Percentiles rank a stretch among this genome's conserved stretches.
phyloP scores from a whole-genome alignment of 2,329 filamentous ascomycete species.

The Aureobasidium zeae region DNA sequence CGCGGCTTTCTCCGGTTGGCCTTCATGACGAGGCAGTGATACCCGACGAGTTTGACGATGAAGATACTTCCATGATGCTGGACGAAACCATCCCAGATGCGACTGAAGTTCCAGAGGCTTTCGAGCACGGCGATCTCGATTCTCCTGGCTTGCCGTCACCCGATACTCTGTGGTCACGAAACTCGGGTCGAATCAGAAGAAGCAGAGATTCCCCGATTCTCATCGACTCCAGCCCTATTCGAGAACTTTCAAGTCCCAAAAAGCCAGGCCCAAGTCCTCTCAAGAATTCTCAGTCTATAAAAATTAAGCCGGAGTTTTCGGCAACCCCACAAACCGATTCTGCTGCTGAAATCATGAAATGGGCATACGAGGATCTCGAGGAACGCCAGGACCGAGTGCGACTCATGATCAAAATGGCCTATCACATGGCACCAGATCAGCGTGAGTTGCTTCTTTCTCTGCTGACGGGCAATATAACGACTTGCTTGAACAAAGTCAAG shows the following conservation, averaged over 20 bases:
- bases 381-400: constrained; percentile 31
- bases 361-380: constrained; percentile 31
- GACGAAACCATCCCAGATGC: neutral
- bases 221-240: neutral
- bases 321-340: constrained; percentile 17
- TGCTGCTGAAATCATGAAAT: constrained; percentile 24
- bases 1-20: neutral
- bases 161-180: neutral
- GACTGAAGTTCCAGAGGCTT: neutral
- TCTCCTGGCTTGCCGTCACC: constrained; percentile 3
- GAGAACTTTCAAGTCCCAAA: neutral
- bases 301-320: neutral
- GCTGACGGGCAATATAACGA: constrained; percentile 40
- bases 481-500: constrained; percentile 11
- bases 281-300: neutral
- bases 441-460: constrained; percentile 16
- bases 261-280: neutral
- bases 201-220: too few species aligned
- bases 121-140: neutral
- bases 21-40: neutral
- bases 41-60: neutral
- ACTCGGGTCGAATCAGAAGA: too few species aligned
- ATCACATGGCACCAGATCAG: neutral
- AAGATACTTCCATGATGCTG: neutral
- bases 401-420: constrained; percentile 13